Conservation (phyloP, 495 filamentous ascomycete species). For the Daldinia grandis region DNA sequence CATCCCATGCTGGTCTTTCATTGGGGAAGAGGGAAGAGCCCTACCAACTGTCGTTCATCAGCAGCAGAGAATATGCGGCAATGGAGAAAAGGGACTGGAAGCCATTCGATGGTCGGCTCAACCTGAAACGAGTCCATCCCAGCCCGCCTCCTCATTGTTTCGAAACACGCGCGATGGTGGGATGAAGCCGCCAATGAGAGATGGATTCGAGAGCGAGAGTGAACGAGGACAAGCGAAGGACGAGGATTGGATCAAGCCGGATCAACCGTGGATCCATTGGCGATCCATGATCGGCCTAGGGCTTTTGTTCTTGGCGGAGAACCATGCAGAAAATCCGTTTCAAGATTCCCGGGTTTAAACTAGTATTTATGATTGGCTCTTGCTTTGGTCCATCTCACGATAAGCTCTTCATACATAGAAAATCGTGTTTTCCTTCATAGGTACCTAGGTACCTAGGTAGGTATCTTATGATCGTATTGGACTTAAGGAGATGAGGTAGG, state of each 20-base stretch:
- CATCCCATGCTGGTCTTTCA: slow-evolving; percentile 28
- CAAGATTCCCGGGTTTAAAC: slow-evolving; percentile 37
- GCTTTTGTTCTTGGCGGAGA: slow-evolving; percentile 36
- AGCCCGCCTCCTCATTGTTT: slow-evolving; percentile 46
- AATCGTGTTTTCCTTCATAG: too few relatives aligned
- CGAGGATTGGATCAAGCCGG: slow-evolving; percentile 37
- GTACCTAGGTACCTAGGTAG: too few relatives aligned
- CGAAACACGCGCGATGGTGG: slow-evolving; percentile 49
- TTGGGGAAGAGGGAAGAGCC: slow-evolving; percentile 27
- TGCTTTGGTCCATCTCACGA: slow-evolving; percentile 22
- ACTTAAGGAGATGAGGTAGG: slow-evolving; percentile 1
- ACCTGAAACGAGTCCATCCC: slow-evolving; percentile 50
- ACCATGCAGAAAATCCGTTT: slow-evolving; percentile 44
- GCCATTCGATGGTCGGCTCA: slow-evolving; percentile 43
- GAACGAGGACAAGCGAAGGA: slow-evolving; percentile 32
- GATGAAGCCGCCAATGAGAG: slow-evolving; percentile 44
- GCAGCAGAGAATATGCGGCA: slow-evolving; percentile 26
- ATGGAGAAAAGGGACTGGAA: slow-evolving; percentile 32
- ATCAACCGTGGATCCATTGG: slow-evolving; percentile 40
- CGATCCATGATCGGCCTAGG: slow-evolving; percentile 41
- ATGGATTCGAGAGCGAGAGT: slow-evolving; percentile 3
- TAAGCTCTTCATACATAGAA: too few relatives aligned
- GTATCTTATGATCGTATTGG: too few relatives aligned
- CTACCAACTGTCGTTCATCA: slow-evolving; percentile 24
- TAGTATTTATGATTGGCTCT: slow-evolving; percentile 34